Conservation (phyloP, 2,329 filamentous ascomycete genomes). For the Metarhizium sp. region DNA sequence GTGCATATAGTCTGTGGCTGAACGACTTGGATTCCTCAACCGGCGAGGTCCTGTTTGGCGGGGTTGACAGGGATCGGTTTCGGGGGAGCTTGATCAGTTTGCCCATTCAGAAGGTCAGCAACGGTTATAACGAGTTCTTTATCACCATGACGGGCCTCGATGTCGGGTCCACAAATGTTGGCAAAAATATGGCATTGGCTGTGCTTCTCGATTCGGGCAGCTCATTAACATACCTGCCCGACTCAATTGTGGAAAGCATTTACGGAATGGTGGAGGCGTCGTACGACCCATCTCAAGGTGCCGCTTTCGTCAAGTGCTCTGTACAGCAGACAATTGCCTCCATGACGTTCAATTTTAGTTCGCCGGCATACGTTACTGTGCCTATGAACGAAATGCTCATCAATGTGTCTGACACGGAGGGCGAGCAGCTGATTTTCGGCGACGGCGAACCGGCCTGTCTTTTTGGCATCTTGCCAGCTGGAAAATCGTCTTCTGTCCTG, state of each 20-base stretch:
- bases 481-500: constrained; percentile 47
- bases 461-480: constrained; percentile 57
- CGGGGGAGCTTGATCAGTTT: constrained; percentile 53
- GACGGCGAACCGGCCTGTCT: constrained; percentile 50
- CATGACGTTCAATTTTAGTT: constrained; percentile 45
- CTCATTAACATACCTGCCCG: constrained; percentile 57
- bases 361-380: constrained; percentile 41
- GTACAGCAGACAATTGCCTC: constrained; percentile 29
- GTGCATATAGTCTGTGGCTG: constrained; percentile 66
- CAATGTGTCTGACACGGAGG: constrained; percentile 35
- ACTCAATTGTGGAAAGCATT: constrained; percentile 42
- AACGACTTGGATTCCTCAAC: constrained; percentile 59
- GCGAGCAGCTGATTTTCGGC: constrained; percentile 38
- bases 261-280: constrained; percentile 49
- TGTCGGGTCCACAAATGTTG: constrained; percentile 32
- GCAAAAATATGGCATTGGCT: constrained; percentile 42
- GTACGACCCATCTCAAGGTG: constrained; percentile 41
- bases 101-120: constrained; percentile 49
- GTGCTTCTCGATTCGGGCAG: constrained; percentile 66
- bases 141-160: constrained; percentile 56
- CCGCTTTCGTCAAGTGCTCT: constrained; percentile 54
- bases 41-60: constrained; percentile 66
- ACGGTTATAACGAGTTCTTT: constrained; percentile 52
- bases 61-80: constrained; percentile 60
- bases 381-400: constrained; percentile 51